Conservation (phyloP, 2,329 filamentous ascomycete genomes). For the Fusarium nematophilum region DNA sequence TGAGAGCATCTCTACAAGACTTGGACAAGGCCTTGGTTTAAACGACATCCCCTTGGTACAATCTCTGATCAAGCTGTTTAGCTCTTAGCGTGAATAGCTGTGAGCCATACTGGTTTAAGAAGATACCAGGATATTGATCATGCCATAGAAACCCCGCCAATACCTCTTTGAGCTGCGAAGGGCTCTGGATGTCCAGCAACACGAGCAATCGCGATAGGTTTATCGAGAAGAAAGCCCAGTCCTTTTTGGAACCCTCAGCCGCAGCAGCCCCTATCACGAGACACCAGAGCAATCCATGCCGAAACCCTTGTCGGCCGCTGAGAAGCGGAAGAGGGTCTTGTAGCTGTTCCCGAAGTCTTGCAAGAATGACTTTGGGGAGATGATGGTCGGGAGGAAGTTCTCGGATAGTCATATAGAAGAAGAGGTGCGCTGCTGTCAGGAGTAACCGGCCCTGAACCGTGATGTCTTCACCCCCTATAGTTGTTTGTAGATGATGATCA, state of each 20-base stretch:
- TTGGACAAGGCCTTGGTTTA: too few relatives aligned
- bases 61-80: too few relatives aligned
- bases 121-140: conserved; percentile 8
- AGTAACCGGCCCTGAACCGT: conserved; percentile 5
- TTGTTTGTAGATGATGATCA: conserved; percentile 17
- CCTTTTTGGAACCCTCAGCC: conserved; percentile 5
- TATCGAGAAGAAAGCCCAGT: conserved; percentile 20
- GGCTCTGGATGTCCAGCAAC: not conserved
- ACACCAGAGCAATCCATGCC: conserved; percentile 24
- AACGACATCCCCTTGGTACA: too few relatives aligned
- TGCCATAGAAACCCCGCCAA: conserved; percentile 19
- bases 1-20: too few relatives aligned
- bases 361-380: conserved; percentile 2
- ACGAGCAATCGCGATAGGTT: not conserved
- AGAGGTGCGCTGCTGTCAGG: conserved; percentile 16
- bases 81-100: conserved; percentile 8
- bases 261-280: conserved; percentile 18
- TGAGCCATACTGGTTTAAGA: not conserved
- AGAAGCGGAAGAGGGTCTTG: not conserved
- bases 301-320: not conserved
- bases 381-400: not conserved
- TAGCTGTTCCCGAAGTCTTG: conserved; percentile 10
- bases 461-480: conserved; percentile 1
- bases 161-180: conserved; percentile 3
- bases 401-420: conserved; percentile 17